A percentile compares a stretch with the other conserved stretches of the same genome.
Evolutionary conservation across 2,329 filamentous ascomycete species (phyloP).

Genomic region (Paecilomyces fulvus): DNA sequence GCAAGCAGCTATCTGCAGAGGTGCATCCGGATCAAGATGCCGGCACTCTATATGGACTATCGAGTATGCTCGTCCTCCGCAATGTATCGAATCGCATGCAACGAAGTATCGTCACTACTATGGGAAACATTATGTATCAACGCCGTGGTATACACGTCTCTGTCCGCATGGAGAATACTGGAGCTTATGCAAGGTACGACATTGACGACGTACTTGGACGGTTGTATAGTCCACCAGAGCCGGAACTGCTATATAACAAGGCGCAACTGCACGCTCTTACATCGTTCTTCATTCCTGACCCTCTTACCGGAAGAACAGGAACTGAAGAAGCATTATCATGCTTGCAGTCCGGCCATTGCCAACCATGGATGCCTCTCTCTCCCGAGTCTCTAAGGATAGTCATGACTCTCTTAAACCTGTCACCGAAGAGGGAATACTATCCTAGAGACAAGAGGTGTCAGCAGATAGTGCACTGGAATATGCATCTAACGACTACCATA

Average conservation of each 20-base stretch:
- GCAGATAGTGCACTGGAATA: slow-evolving; percentile 39
- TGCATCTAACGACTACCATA: slow-evolving; percentile 26
- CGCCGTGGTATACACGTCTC: slow-evolving; percentile 36
- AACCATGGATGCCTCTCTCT: slow-evolving; percentile 40
- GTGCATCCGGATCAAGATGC: slow-evolving; percentile 52
- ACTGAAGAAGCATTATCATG: slow-evolving; percentile 50
- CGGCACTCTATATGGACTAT: slow-evolving; percentile 52
- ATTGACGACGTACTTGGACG: slow-evolving; percentile 49
- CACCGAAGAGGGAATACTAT: slow-evolving; percentile 37
- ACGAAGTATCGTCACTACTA: slow-evolving; percentile 48
- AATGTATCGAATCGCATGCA: slow-evolving; percentile 32
- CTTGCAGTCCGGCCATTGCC: slow-evolving; percentile 42
- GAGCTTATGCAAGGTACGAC: slow-evolving; percentile 41
- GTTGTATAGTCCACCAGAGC: slow-evolving; percentile 51
- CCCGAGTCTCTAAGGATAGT: slow-evolving; percentile 8
- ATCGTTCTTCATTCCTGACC: slow-evolving; percentile 49
- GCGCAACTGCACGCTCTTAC: slow-evolving; percentile 54
- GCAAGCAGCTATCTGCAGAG: slow-evolving; percentile 41
- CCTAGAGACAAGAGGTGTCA: slow-evolving; percentile 32
- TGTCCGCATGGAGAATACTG: slow-evolving; percentile 28
- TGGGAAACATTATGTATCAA: slow-evolving; percentile 29
- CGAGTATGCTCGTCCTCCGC: slow-evolving; percentile 50
- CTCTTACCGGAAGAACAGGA: slow-evolving; percentile 51
- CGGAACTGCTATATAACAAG: slow-evolving; percentile 47
- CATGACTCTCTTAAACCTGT: slow-evolving; percentile 22